phyloP scores from a whole-genome alignment of 805 yeast species.

The Wickerhamiella nectarea region DNA sequence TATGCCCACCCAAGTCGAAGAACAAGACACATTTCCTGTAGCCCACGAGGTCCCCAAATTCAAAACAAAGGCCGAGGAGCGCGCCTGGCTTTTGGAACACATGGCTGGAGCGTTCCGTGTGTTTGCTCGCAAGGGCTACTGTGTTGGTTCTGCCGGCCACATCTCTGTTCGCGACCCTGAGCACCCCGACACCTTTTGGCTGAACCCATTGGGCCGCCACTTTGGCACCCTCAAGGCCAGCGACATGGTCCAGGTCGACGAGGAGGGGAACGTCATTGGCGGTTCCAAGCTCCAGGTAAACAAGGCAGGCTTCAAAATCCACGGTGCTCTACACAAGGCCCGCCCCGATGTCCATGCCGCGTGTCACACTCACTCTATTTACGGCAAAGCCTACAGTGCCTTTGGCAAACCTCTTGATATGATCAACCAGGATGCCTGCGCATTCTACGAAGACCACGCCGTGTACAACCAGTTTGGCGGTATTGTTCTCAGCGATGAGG shows the following conservation, averaged over 20 bases:
- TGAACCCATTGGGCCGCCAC: slow-evolving; percentile 75
- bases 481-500: slow-evolving; percentile 53
- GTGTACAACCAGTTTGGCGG: slow-evolving; percentile 67
- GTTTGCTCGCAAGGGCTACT: slow-evolving; percentile 63
- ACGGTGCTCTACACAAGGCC: slow-evolving; percentile 51
- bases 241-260: slow-evolving; percentile 51
- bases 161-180: slow-evolving; percentile 77
- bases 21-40: slow-evolving; percentile 11
- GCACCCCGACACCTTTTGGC: slow-evolving; percentile 72
- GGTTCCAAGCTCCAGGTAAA: slow-evolving; percentile 44
- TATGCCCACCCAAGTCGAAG: background rate
- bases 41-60: slow-evolving; percentile 16
- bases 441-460: slow-evolving; percentile 49
- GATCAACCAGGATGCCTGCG: slow-evolving; percentile 68
- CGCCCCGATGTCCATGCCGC: slow-evolving; percentile 62
- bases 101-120: slow-evolving; percentile 78
- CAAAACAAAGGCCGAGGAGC: slow-evolving; percentile 14
- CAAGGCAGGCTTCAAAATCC: slow-evolving; percentile 59
- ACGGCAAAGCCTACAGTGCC: slow-evolving; percentile 52
- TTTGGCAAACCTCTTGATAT: slow-evolving; percentile 59
- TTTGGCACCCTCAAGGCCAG: slow-evolving; percentile 46
- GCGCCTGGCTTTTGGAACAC: slow-evolving; percentile 33
- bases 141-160: slow-evolving; percentile 77
- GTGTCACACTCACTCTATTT: slow-evolving; percentile 53
- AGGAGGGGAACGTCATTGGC: slow-evolving; percentile 48